These are phyloP conservation scores for Discostella pseudostelligera DNA, from an alignment of 108 stramenopile species.

Conservation along the genomic window DNA sequence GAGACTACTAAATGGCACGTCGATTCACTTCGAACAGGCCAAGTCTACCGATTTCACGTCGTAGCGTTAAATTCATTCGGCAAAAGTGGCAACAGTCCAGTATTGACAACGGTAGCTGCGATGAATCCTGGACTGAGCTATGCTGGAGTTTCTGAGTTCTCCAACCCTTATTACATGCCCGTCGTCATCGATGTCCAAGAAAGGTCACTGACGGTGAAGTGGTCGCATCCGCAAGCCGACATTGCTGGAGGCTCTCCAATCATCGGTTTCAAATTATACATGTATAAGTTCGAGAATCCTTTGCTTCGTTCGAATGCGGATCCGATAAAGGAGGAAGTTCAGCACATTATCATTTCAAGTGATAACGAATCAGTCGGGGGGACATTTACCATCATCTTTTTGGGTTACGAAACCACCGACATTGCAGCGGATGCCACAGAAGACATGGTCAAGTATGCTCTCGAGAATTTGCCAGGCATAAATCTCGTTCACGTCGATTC, in stretches of 20 bases:
- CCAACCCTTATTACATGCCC: constrained; percentile 37
- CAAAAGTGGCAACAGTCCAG: constrained; percentile 61
- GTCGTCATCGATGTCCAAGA: constrained; percentile 54
- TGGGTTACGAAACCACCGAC: constrained; percentile 53
- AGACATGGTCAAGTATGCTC: constrained; percentile 41
- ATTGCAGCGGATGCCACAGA: constrained; percentile 48
- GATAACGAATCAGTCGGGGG: constrained; percentile 37
- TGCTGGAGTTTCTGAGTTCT: constrained; percentile 24
- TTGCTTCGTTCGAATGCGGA: constrained; percentile 66
- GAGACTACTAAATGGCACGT: constrained; percentile 34
- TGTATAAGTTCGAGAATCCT: constrained; percentile 52
- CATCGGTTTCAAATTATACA: constrained; percentile 77
- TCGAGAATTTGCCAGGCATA: constrained; percentile 69
- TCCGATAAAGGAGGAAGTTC: constrained; percentile 70
- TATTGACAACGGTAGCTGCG: constrained; percentile 63
- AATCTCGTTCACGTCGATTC: constrained; percentile 57
- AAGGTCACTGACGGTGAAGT: constrained; percentile 51
- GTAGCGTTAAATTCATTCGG: constrained; percentile 68
- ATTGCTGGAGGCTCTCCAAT: constrained; percentile 65
- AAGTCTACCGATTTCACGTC: constrained; percentile 74
- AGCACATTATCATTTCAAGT: constrained; percentile 49
- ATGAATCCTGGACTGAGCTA: constrained; percentile 50
- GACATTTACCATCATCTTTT: constrained; percentile 62
- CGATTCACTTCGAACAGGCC: constrained; percentile 51
- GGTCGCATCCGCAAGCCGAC: constrained; percentile 53